A percentile compares a stretch with the other conserved stretches of the same genome.
These are phyloP conservation scores for Rhodotorula toruloides DNA, from an alignment of 768 basidiomycete species.

Conservation along the genomic window DNA sequence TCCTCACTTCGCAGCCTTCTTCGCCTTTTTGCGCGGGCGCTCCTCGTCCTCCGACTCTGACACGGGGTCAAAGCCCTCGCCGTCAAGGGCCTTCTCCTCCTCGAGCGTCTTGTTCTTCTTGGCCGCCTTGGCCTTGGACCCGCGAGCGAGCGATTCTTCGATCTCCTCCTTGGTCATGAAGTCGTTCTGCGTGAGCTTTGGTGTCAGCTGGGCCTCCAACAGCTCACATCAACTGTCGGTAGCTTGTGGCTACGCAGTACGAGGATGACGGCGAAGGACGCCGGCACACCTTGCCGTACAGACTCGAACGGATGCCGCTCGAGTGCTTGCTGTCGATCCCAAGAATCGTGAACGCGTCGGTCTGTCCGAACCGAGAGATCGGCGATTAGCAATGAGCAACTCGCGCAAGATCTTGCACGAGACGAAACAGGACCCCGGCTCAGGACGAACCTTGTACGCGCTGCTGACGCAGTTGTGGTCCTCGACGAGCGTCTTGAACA, in stretches of 20 bases:
- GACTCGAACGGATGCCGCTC: slow-evolving; percentile 20
- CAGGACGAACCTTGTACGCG: slow-evolving; percentile 22
- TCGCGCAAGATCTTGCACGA: neutral
- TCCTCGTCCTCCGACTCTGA: slow-evolving; percentile 11
- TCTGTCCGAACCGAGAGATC: neutral
- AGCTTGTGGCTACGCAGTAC: no score
- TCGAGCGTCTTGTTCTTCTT: slow-evolving; percentile 26
- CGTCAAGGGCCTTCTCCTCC: slow-evolving; percentile 9
- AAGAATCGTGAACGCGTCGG: slow-evolving; percentile 35
- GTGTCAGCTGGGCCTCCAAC: neutral
- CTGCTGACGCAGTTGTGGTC: slow-evolving; percentile 6
- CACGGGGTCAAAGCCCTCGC: slow-evolving; percentile 6
- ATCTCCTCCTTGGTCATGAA: slow-evolving; percentile 34
- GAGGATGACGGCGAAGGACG: no score
- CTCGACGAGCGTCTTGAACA: slow-evolving; percentile 21
- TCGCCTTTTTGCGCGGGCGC: slow-evolving; percentile 2
- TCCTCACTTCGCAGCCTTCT: neutral
- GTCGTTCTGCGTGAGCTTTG: neutral
- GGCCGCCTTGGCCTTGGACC: neutral
- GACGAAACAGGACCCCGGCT: neutral
- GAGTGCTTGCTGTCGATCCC: slow-evolving; percentile 38
- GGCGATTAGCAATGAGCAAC: neutral
- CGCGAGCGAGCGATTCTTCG: neutral
- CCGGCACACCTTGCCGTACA: neutral
- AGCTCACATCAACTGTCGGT: no score